A percentile compares a stretch with the other conserved stretches of the same genome.
Evolutionary conservation across 2,329 filamentous ascomycete species (phyloP).

Genomic region (Sclerotinia subarctica): DNA sequence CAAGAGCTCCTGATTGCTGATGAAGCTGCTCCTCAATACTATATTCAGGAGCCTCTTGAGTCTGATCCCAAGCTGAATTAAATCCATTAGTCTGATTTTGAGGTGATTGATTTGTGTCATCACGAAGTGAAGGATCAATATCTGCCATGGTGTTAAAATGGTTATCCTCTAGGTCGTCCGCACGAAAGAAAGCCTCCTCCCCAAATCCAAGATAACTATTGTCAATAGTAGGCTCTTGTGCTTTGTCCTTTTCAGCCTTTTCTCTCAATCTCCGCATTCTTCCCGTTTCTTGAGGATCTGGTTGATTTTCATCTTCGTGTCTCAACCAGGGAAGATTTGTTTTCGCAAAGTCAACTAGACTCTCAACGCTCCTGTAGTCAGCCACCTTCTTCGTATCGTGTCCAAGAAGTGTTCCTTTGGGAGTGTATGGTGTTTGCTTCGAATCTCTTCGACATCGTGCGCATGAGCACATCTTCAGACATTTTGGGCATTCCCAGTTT

Average conservation of each 20-base stretch:
- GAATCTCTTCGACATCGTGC: slow-evolving; percentile 65
- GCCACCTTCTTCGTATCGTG: slow-evolving; percentile 89
- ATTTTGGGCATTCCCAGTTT: slow-evolving; percentile 87
- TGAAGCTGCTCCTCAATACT: background rate
- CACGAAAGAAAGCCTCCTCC: slow-evolving; percentile 20
- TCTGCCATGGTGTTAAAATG: slow-evolving; percentile 29
- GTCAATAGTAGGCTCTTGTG: slow-evolving; percentile 29
- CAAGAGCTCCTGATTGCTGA: slow-evolving; percentile 11
- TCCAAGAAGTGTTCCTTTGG: slow-evolving; percentile 81
- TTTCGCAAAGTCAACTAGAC: slow-evolving; percentile 82
- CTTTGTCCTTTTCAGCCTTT: slow-evolving; percentile 38
- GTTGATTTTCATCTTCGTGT: slow-evolving; percentile 48
- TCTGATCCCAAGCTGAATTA: background rate
- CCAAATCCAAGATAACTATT: slow-evolving; percentile 29
- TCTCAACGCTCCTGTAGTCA: slow-evolving; percentile 86
- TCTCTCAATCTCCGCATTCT: slow-evolving; percentile 39
- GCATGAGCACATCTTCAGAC: slow-evolving; percentile 82
- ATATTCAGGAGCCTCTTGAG: background rate
- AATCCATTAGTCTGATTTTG: background rate
- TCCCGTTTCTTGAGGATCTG: slow-evolving; percentile 42
- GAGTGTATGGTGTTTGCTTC: slow-evolving; percentile 75
- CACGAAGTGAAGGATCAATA: slow-evolving; percentile 35
- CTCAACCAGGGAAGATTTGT: slow-evolving; percentile 85
- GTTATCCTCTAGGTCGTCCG: slow-evolving; percentile 17
- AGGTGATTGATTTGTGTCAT: background rate